Evolutionary conservation across 2,329 filamentous ascomycete species (phyloP).

Genomic region (Aspergillus amoenus): DNA sequence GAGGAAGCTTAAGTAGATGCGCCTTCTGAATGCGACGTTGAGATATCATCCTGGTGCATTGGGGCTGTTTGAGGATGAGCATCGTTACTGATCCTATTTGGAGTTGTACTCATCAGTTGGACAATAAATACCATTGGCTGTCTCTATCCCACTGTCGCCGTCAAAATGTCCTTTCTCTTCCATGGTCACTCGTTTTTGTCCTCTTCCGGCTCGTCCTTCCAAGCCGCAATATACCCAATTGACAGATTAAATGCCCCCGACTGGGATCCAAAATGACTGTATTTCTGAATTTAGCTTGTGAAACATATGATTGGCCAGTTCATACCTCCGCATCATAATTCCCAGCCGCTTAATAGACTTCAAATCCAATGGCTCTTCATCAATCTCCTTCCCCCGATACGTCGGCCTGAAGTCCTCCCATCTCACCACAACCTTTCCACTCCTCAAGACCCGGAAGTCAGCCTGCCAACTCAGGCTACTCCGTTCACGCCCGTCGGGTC

Average conservation of each 20-base stretch:
- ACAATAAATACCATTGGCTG: too few species aligned
- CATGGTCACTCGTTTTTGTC: background rate
- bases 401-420: conserved; percentile 69
- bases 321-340: conserved; percentile 79
- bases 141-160: background rate
- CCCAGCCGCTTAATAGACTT: conserved; percentile 65
- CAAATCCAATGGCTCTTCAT: conserved; percentile 60
- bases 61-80: too few species aligned
- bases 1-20: conserved; percentile 4
- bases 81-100: too few species aligned
- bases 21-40: too few species aligned
- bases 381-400: conserved; percentile 68
- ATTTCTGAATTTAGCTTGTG: background rate
- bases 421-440: conserved; percentile 52
- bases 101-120: too few species aligned
- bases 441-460: conserved; percentile 53
- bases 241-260: conserved; percentile 65
- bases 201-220: background rate
- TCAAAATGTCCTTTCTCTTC: background rate
- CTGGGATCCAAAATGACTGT: conserved; percentile 74
- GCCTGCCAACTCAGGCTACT: conserved; percentile 73
- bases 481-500: conserved; percentile 65
- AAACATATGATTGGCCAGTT: background rate
- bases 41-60: too few species aligned
- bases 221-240: conserved; percentile 56